These are phyloP conservation scores for Zychaea mexicana DNA, from an alignment of 371 early-diverging fungal species.

Conservation along the genomic window DNA sequence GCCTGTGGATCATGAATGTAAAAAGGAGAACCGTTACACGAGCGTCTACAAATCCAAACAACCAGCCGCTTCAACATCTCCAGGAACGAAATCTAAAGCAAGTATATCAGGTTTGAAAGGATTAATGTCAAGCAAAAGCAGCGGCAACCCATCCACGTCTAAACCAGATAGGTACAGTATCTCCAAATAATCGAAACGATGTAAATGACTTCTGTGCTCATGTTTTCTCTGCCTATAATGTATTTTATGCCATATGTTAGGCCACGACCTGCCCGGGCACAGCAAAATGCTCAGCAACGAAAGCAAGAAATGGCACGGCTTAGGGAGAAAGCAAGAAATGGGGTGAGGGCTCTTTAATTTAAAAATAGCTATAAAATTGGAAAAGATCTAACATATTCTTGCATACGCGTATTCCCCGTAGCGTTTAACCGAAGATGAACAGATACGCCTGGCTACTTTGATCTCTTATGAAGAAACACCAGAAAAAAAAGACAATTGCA, in stretches of 20 bases:
- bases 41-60: not conserved
- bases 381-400: not conserved
- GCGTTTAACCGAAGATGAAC: constrained; percentile 38
- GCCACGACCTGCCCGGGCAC: not conserved
- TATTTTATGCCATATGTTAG: not conserved
- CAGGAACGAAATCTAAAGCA: not conserved
- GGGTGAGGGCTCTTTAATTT: constrained; percentile 18
- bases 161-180: not conserved
- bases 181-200: not conserved
- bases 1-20: constrained; percentile 61
- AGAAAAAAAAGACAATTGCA: not conserved
- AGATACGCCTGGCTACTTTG: constrained; percentile 38
- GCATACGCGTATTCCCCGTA: not conserved
- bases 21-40: not conserved
- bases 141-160: not conserved
- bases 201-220: not conserved
- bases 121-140: not conserved
- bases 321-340: constrained; percentile 31
- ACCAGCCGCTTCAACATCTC: not conserved
- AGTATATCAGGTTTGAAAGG: not conserved
- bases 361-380: not conserved
- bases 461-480: constrained; percentile 9
- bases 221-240: no score
- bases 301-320: constrained; percentile 35
- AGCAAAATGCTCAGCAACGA: constrained; percentile 10